Conservation (phyloP, 2,329 filamentous ascomycete species). For the Paecilomyces variotii region DNA sequence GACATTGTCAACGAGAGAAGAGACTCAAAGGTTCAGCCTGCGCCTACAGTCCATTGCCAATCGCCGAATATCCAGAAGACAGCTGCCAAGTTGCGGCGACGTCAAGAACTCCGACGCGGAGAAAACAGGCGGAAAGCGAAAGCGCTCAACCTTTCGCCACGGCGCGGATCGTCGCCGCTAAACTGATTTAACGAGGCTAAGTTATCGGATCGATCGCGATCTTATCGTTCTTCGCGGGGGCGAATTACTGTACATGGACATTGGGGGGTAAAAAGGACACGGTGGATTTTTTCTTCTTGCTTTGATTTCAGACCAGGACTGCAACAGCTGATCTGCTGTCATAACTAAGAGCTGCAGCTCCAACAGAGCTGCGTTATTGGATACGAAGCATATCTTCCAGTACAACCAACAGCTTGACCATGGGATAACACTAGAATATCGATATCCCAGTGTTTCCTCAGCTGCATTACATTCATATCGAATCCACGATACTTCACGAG, state of each 20-base stretch:
- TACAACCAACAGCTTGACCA: not conserved
- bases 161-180: not conserved
- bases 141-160: not conserved
- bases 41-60: conserved; percentile 7
- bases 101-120: not conserved
- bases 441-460: not conserved
- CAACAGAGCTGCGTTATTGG: not conserved
- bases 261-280: not conserved
- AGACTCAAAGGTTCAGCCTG: conserved; percentile 5
- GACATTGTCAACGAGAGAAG: conserved; percentile 10
- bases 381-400: not conserved
- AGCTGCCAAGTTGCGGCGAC: not conserved
- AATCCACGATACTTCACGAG: not conserved
- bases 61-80: not conserved
- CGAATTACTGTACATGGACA: not conserved
- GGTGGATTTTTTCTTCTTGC: not conserved
- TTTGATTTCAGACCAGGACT: not conserved
- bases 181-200: not conserved
- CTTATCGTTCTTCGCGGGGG: not conserved
- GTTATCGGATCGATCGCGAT: not conserved
- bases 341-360: not conserved
- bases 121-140: conserved; percentile 1
- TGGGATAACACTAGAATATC: not conserved
- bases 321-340: not conserved
- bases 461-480: not conserved